Evolutionary conservation across 768 basidiomycete species (phyloP), one percentile per base, ranked within the genome.

Genomic region (Kwoniella pini): DNA sequence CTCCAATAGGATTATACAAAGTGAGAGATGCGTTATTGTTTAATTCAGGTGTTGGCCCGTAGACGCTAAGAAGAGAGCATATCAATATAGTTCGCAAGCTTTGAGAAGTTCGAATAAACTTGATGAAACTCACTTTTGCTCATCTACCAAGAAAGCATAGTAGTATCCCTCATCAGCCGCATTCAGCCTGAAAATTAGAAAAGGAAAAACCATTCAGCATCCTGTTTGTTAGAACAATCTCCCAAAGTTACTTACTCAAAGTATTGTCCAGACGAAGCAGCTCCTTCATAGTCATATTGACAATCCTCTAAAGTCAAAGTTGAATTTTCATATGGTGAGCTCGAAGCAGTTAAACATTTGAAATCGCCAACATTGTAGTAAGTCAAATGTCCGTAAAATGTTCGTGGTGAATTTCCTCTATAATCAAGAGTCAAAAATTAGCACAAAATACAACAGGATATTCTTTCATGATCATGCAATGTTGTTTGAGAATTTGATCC

Each of bases 301-400:
- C 64, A 66, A 24, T 53, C 52, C 30, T 51, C 52, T 21, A 64
- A 27, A 15, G n/a, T 48, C 13, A 64, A 30, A 4, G 31, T 27
- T 6, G 57, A 46, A 1, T 57, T 52, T 52, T 59, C 42, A 42
- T 36, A 43, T 13, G 57, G 44, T 21, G 52, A 19, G 17, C 28
- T 28, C 4, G 43, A 31, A 4, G 64, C 64, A 2, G 42, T 46
- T 7, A 66, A 36, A 58, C 64, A 66, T 31, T 62, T 49, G 26
- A 50, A 56, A 10, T 49, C 4, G 11, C 33, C 26, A 19, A 49
- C 52, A 51, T 66, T 60, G 48, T 50, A 53, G 44, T 54, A 66
- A 2, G 50, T 40, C 24, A 66, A 31, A 33, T 66, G 64, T 21
- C 64, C 64, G 27, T 66, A 66, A 51, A 66, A 61, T 38, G 42